phyloP scores from a whole-genome alignment of 176 grass and related monocot genomes.

The Rhynchospora breviuscula region DNA sequence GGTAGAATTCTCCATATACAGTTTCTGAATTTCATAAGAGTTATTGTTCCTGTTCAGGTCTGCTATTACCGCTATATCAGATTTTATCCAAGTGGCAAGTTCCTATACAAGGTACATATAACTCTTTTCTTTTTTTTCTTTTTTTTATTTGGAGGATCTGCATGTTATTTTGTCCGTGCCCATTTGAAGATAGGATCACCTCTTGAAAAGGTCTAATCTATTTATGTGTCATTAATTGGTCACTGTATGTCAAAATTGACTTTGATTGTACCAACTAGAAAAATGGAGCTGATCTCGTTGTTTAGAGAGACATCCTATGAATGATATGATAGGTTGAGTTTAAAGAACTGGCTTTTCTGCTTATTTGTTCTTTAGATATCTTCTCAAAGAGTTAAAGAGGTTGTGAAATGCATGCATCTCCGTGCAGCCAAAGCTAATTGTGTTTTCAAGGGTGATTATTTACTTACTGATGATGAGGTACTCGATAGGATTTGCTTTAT shows the following conservation, averaged over 20 bases:
- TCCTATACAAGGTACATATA: constrained; percentile 77
- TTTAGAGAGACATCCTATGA: neutral
- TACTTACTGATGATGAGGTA: constrained; percentile 65
- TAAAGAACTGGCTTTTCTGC: neutral
- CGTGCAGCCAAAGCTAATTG: constrained; percentile 68
- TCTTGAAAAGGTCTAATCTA: neutral
- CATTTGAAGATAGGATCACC: neutral
- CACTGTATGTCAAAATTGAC: neutral
- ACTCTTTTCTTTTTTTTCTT: neutral
- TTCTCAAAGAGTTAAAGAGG: constrained; percentile 82
- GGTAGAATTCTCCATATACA: neutral
- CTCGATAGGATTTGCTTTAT: constrained; percentile 15
- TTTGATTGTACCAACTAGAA: neutral
- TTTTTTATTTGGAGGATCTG: neutral
- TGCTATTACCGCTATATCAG: constrained; percentile 92
- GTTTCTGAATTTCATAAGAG: constrained; percentile 6
- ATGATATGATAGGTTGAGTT: neutral
- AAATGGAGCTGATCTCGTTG: neutral
- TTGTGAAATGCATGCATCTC: constrained; percentile 89
- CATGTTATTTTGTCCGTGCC: neutral
- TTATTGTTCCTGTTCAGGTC: constrained; percentile 38
- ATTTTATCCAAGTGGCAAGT: constrained; percentile 82
- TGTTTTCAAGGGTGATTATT: constrained; percentile 90
- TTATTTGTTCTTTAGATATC: constrained; percentile 51
- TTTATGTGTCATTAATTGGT: constrained; percentile 9